Percentiles rank a stretch among this genome's conserved stretches.
phyloP scores from a whole-genome alignment of 2,329 filamentous ascomycete genomes.

The Pyrenochaeta sp. region DNA sequence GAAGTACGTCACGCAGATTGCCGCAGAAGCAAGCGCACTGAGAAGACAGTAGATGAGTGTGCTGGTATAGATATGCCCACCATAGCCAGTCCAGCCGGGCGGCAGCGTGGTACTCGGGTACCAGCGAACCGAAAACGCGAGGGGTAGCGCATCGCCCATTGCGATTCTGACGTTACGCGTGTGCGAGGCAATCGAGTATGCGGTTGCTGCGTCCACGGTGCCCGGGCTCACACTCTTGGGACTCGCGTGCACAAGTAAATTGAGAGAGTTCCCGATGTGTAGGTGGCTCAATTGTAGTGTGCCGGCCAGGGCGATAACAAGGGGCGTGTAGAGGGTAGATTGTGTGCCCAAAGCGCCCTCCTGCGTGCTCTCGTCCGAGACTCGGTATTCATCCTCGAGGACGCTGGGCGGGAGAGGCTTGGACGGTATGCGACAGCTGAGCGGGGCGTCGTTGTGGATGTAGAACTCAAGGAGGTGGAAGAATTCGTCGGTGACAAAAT shows the following conservation, averaged over 20 bases:
- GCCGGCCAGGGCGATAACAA: constrained; percentile 88
- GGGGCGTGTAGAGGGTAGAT: constrained; percentile 69
- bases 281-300: constrained; percentile 85
- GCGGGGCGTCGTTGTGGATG: constrained; percentile 92
- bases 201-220: constrained; percentile 84
- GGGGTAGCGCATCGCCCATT: constrained; percentile 83
- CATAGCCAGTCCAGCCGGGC: constrained; percentile 59
- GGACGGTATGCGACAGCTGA: constrained; percentile 87
- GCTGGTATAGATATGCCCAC: constrained; percentile 59
- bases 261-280: constrained; percentile 88
- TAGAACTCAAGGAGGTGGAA: constrained; percentile 95
- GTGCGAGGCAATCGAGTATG: constrained; percentile 79
- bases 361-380: constrained; percentile 49
- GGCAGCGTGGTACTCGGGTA: constrained; percentile 78
- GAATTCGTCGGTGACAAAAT: constrained; percentile 78
- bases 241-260: constrained; percentile 81
- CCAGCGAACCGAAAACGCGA: constrained; percentile 86
- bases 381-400: constrained; percentile 37
- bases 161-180: constrained; percentile 70
- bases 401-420: constrained; percentile 65
- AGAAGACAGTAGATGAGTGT: constrained; percentile 59
- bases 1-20: constrained; percentile 63
- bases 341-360: constrained; percentile 46
- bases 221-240: constrained; percentile 63
- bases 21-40: constrained; percentile 56